Percentiles rank a stretch among this genome's conserved stretches.
Evolutionary conservation across 495 filamentous ascomycete species (phyloP).

Genomic region (Penicillium waksmanii): DNA sequence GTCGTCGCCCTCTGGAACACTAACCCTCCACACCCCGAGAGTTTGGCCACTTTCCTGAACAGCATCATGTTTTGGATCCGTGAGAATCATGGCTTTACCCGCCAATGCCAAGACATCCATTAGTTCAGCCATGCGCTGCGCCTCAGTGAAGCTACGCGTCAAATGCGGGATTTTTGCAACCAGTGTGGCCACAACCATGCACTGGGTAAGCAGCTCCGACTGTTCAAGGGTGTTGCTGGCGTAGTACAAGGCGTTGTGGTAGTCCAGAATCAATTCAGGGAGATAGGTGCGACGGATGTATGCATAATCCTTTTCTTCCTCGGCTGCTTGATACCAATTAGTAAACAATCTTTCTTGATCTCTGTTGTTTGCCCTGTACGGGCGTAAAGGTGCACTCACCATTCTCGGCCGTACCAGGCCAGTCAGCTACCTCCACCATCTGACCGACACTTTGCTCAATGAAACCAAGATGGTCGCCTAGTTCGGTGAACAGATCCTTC

Average conservation of each 20-base stretch:
- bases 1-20: slow-evolving; percentile 34
- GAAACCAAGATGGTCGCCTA: slow-evolving; percentile 38
- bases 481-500: slow-evolving; percentile 34
- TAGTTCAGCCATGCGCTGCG: slow-evolving; percentile 75
- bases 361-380: neutral
- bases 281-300: slow-evolving; percentile 73
- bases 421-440: slow-evolving; percentile 39
- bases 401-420: slow-evolving; percentile 38
- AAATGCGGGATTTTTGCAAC: slow-evolving; percentile 68
- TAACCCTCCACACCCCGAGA: slow-evolving; percentile 53
- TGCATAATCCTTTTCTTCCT: slow-evolving; percentile 46
- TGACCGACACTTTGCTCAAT: slow-evolving; percentile 38
- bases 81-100: slow-evolving; percentile 73
- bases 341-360: neutral
- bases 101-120: slow-evolving; percentile 72
- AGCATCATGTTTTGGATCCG: slow-evolving; percentile 38
- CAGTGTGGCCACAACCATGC: slow-evolving; percentile 74
- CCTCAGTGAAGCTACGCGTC: slow-evolving; percentile 63
- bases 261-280: slow-evolving; percentile 81
- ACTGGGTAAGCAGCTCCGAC: slow-evolving; percentile 67
- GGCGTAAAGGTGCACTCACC: slow-evolving; percentile 36
- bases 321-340: slow-evolving; percentile 32
- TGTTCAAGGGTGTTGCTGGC: slow-evolving; percentile 63
- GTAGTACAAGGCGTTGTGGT: slow-evolving; percentile 72
- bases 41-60: slow-evolving; percentile 43